These are phyloP conservation scores for Aspergillus pseudotamarii DNA, from an alignment of 2,329 filamentous ascomycete species.

Conservation along the genomic window DNA sequence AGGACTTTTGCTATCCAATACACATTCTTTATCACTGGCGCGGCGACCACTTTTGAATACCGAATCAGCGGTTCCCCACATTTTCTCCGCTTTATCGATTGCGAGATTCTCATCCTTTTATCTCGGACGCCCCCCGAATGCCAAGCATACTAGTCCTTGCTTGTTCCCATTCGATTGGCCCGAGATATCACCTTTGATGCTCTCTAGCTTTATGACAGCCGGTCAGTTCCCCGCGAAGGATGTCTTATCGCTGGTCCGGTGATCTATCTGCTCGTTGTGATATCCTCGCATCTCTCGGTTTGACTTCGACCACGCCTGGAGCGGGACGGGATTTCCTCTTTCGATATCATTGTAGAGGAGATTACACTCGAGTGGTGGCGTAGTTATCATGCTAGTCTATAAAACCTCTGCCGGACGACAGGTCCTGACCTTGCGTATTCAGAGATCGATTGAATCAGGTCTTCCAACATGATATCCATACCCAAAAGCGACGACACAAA, in stretches of 20 bases:
- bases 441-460: background rate
- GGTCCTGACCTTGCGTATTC: background rate
- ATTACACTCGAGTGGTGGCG: background rate
- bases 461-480: background rate
- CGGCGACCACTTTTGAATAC: conserved; percentile 3
- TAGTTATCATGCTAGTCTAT: background rate
- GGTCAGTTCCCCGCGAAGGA: background rate
- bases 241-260: background rate
- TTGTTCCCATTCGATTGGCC: background rate
- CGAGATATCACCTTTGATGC: background rate
- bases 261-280: background rate
- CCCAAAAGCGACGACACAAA: background rate
- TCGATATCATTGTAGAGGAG: background rate
- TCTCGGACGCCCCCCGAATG: conserved; percentile 3
- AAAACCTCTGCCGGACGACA: background rate
- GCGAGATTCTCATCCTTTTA: background rate
- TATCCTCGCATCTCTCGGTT: background rate
- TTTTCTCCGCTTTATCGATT: background rate
- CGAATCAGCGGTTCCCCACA: background rate
- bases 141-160: background rate
- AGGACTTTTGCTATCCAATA: background rate
- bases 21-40: background rate
- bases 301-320: background rate
- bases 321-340: background rate
- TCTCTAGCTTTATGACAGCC: background rate